Conservation (phyloP, 345 rosid species). For the Eucalyptus pauciflora region DNA sequence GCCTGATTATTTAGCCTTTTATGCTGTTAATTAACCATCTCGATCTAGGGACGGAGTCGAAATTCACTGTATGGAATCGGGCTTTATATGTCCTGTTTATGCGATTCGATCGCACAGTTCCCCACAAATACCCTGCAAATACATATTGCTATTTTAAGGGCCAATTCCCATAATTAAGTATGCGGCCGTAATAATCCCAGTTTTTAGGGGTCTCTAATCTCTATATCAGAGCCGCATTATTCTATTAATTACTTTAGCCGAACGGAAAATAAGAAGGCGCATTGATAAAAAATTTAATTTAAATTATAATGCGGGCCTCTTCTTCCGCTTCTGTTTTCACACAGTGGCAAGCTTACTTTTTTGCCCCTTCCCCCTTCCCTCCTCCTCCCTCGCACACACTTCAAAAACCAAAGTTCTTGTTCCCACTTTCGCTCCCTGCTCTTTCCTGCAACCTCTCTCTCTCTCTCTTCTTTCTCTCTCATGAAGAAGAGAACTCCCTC, state of each 20-base stretch:
- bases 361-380: too few relatives aligned
- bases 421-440: background rate
- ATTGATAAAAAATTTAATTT: background rate
- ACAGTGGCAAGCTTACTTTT: background rate
- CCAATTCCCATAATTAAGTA: background rate
- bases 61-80: background rate
- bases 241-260: background rate
- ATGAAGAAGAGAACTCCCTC: background rate
- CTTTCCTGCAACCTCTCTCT: background rate
- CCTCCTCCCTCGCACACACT: background rate
- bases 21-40: background rate
- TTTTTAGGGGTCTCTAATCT: background rate
- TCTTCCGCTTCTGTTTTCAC: background rate
- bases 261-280: background rate
- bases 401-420: background rate
- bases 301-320: background rate
- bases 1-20: background rate
- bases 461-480: background rate
- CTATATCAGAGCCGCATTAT: background rate
- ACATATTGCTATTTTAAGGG: background rate
- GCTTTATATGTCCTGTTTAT: background rate
- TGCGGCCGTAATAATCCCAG: background rate
- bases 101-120: rapidly evolving
- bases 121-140: background rate
- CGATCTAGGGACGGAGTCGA: rapidly evolving